These are phyloP conservation scores for Neurospora sublineolata DNA, from an alignment of 495 filamentous ascomycete species.

Conservation along the genomic window DNA sequence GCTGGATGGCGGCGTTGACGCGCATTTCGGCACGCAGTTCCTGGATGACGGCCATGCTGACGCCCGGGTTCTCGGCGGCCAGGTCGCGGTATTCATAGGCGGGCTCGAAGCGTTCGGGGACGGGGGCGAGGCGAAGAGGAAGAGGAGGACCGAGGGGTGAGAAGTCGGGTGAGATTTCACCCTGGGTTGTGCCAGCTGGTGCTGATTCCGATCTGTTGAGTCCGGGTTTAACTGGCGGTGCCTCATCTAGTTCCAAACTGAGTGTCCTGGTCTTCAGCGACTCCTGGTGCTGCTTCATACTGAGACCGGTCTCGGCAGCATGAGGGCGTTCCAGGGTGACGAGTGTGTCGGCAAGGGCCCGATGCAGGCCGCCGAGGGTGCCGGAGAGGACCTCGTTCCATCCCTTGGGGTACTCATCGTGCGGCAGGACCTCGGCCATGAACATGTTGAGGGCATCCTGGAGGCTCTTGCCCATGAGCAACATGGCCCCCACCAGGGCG, in stretches of 20 bases:
- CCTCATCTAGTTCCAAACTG: neutral
- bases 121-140: neutral
- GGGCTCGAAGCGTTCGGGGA: neutral
- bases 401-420: conserved; percentile 17
- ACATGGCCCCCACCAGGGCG: conserved; percentile 17
- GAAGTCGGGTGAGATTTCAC: neutral
- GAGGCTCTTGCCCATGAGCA: conserved; percentile 17
- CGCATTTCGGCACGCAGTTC: conserved; percentile 21
- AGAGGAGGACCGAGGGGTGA: neutral
- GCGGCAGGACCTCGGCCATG: conserved; percentile 16
- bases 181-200: neutral
- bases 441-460: conserved; percentile 16
- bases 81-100: neutral
- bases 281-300: neutral
- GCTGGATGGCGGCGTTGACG: conserved; percentile 22
- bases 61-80: neutral
- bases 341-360: conserved; percentile 9
- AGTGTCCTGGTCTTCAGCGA: neutral
- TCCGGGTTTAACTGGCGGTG: neutral
- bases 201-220: neutral
- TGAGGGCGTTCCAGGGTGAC: neutral
- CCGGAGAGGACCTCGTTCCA: conserved; percentile 19
- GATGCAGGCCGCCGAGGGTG: conserved; percentile 17
- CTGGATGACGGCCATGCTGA: conserved; percentile 8
- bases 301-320: neutral